Evolutionary conservation across 306 rosid species (phyloP), one percentile per base, ranked within the genome.

Genomic region (Quercus dentata): DNA sequence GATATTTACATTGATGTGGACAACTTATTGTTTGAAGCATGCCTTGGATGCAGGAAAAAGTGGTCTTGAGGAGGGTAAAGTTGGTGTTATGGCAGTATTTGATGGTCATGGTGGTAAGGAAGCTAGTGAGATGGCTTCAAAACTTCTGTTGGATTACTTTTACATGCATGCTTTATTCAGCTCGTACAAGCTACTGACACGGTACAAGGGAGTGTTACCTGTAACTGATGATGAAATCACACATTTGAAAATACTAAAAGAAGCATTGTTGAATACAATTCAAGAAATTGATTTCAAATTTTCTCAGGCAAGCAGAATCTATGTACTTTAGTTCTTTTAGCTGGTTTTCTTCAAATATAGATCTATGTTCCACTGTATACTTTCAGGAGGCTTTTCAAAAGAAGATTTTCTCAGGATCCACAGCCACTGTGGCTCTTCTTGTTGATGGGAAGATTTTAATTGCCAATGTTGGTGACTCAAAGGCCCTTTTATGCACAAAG

Each of bases 71-170:
- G 75, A 51, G 21, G 19, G 25, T 25, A 49, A 30, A 46, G 31
- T 71, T 25, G 75, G 75, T 25, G 21, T 71, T 71, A 13, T 52
- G 62, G 76, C 76, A 28, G 23, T 72, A 27, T 72, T 72, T 72
- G 76, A 72, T 28, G 76, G 76, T 17, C 76, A 72, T 27, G 62
- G 62, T n/a, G 76, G 76, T n/a, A 17, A 52, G 55, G 76, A 72
- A 27, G 76, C 62, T 9, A 72, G 76, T 72, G 76, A 72, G 14
- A 14, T 72, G 76, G 76, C 76, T 23, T 54, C 76, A 21, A 49
- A 72, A 25, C 76, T 71, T 71, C 57, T 71, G 4, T 54, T 44
- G n/a, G 75, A 25, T 51, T 71, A 71, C 59, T 51, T 71, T 15
- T 15, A 64, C 44, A 30, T 64, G 46, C 70, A 64, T 64, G 70